Evolutionary conservation across 192 early-diverging fungal species (phyloP), one percentile per base, ranked within the genome.

Genomic region (Linnemannia hyalina): DNA sequence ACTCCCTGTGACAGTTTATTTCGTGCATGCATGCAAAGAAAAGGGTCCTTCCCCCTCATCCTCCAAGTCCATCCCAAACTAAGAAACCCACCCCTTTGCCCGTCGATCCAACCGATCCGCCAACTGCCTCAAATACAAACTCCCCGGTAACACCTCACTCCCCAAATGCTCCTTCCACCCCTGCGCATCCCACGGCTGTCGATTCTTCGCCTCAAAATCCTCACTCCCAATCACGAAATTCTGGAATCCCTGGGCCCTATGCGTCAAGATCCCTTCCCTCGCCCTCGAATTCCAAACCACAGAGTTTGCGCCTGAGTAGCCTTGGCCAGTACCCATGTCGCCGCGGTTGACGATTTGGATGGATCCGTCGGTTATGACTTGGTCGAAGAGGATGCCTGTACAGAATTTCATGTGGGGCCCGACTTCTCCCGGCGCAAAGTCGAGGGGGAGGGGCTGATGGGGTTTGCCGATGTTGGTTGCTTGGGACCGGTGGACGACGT

Each of bases 391-490:
- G 1, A 80, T 74, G 16, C 80, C 85, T 46, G 88, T 87, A 81
- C 90, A 91, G 73, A 88, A 89, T 44, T 88, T 91, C 90, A 89
- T 89, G 32, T 91, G 87, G 0, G 90, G 90, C 3, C 90, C 90
- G 0, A 87, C 70, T 47, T 91, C 90, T 10, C 87, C 90, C 10
- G 80, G 83, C 0, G 83, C 83, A 22, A 86, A 86, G 40, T 86
- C 70, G 1, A 77, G 26, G 0, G 83, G 78, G 35, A 77, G 72
- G 57, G 83, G 83, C 20, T 86, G 75, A 22, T 57, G 35, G 3
- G 78, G n/a, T 72, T 81, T 86, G 10, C 74, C 83, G 13, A 80
- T 44, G 40, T 80, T 86, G 7, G 68, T 68, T 9, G 80, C 75
- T 35, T 74, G 74, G 0, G 72, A 54, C 18, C 80, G 83, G 41